phyloP scores from a whole-genome alignment of 2,329 filamentous ascomycete species.

The Metarhizium robertsii region DNA sequence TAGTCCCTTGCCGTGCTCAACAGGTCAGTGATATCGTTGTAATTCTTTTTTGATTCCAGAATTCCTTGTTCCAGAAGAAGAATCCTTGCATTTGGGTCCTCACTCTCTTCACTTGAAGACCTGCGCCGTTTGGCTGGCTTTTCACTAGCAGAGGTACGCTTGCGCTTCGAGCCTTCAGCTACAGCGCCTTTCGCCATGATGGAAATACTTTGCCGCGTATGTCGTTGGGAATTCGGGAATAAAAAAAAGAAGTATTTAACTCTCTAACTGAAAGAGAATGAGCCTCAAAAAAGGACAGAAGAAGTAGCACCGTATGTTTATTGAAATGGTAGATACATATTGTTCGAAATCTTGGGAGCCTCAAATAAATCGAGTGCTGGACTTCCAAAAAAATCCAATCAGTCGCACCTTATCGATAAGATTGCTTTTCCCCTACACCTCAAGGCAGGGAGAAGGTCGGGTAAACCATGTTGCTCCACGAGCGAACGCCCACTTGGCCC shows the following conservation, averaged over 20 bases:
- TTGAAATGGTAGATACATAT: neutral
- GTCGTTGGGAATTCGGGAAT: no score
- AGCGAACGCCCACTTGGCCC: neutral
- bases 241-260: neutral
- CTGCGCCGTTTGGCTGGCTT: constrained; percentile 42
- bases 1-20: constrained; percentile 45
- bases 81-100: constrained; percentile 55
- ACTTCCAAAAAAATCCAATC: constrained; percentile 3
- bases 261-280: neutral
- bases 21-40: constrained; percentile 78
- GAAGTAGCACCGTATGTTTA: neutral
- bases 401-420: neutral
- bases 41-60: constrained; percentile 76
- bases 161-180: constrained; percentile 35
- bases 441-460: constrained; percentile 13
- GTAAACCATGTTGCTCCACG: constrained; percentile 4
- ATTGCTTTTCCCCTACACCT: neutral
- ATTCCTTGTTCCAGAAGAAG: constrained; percentile 72
- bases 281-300: neutral
- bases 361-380: neutral
- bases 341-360: neutral
- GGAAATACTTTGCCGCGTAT: neutral
- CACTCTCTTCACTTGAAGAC: constrained; percentile 34
- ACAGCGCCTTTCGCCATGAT: constrained; percentile 17
- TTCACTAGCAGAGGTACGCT: constrained; percentile 34